These are phyloP conservation scores for Handroanthus guayacan DNA, from an alignment of 257 asterid genomes.

Conservation along the genomic window DNA sequence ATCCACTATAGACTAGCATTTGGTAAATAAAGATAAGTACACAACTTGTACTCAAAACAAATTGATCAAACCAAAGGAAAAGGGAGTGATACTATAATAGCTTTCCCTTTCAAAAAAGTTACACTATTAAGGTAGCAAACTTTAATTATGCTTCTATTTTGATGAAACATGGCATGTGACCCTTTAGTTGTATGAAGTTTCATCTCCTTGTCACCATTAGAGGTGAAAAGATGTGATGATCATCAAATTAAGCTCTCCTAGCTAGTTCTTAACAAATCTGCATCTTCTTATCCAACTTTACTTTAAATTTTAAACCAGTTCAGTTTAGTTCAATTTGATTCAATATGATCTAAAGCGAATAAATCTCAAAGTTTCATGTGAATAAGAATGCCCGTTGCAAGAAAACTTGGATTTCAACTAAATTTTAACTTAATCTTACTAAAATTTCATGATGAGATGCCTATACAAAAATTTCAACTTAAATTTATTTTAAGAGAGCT, in stretches of 20 bases:
- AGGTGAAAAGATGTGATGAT: constrained; percentile 22
- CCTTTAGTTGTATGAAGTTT: constrained; percentile 30
- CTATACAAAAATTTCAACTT: too few relatives aligned
- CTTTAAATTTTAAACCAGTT: too few relatives aligned
- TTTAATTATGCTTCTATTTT: constrained; percentile 16
- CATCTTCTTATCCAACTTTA: background rate
- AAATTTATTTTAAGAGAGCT: too few relatives aligned
- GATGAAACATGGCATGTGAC: constrained; percentile 41
- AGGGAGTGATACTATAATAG: constrained; percentile 2
- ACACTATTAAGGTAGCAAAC: constrained; percentile 27
- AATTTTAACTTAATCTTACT: too few relatives aligned
- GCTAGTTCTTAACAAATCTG: background rate
- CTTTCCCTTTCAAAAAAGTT: constrained; percentile 26
- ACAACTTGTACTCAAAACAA: background rate
- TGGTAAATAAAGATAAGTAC: background rate
- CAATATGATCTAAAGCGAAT: too few relatives aligned
- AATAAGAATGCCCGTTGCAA: too few relatives aligned
- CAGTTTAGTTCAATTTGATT: too few relatives aligned
- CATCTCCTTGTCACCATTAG: constrained; percentile 41
- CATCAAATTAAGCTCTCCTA: background rate
- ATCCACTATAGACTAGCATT: too few relatives aligned
- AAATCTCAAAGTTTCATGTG: too few relatives aligned
- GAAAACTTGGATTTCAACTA: too few relatives aligned
- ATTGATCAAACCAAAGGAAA: background rate
- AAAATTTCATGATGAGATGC: too few relatives aligned